These are phyloP conservation scores for Mediolabrus comicus DNA, from an alignment of 108 stramenopile species.

Conservation along the genomic window DNA sequence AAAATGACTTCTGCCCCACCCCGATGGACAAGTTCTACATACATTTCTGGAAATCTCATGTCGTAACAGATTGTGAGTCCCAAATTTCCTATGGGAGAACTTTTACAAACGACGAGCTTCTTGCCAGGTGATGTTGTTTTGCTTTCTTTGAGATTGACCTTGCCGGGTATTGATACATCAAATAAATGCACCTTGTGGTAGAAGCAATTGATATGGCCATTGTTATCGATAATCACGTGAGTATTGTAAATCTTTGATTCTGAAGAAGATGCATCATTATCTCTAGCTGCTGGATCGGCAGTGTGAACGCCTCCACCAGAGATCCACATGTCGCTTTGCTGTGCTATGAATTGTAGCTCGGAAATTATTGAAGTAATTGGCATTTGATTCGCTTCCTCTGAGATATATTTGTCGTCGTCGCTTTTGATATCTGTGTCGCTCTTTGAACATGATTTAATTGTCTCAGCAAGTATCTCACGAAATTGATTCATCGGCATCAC, in stretches of 20 bases:
- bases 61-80: conserved; percentile 96
- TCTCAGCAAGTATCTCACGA: conserved; percentile 15
- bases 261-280: background rate
- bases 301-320: conserved; percentile 83
- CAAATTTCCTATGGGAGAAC: conserved; percentile 80
- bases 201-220: conserved; percentile 50
- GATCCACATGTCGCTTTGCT: conserved; percentile 67
- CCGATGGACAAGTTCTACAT: conserved; percentile 52
- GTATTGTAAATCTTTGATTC: conserved; percentile 85
- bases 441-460: conserved; percentile 14
- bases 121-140: conserved; percentile 79
- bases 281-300: conserved; percentile 4
- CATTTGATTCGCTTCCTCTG: background rate
- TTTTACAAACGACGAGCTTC: conserved; percentile 76
- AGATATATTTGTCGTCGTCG: background rate
- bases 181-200: conserved; percentile 98
- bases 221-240: conserved; percentile 86
- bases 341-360: conserved; percentile 69
- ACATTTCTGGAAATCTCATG: conserved; percentile 93
- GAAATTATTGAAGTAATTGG: conserved; percentile 57
- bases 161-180: conserved; percentile 85
- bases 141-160: conserved; percentile 77
- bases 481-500: conserved; percentile 10
- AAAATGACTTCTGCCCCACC: conserved; percentile 81
- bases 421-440: background rate